A percentile compares a stretch with the other conserved stretches of the same genome.
These are phyloP conservation scores for Macadamia tetraphylla DNA, from an alignment of 164 flowering plant genomes.

Conservation along the genomic window DNA sequence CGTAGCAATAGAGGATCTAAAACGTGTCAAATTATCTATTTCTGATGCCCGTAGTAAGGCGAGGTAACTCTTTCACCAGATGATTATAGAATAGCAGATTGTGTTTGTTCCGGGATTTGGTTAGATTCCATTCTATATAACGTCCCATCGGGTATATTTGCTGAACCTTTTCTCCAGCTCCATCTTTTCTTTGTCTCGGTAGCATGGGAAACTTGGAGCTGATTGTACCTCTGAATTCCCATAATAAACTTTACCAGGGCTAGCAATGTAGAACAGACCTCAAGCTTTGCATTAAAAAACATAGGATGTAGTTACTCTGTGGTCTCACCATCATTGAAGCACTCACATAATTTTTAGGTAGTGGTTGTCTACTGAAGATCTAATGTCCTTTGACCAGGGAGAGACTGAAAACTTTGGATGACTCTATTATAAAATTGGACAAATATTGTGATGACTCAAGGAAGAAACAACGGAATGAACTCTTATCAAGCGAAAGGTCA, in stretches of 20 bases:
- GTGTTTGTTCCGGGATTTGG: neutral
- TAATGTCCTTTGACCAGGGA: constrained; percentile 39
- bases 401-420: constrained; percentile 50
- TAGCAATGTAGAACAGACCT: neutral
- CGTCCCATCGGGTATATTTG: neutral
- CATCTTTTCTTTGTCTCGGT: neutral
- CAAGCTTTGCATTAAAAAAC: neutral
- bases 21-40: constrained; percentile 46
- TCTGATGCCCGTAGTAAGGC: constrained; percentile 40
- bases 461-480: constrained; percentile 50
- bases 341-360: neutral
- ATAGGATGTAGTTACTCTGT: constrained; percentile 4
- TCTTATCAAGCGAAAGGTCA: constrained; percentile 40
- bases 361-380: constrained; percentile 18
- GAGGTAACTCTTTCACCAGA: constrained; percentile 23
- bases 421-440: constrained; percentile 48
- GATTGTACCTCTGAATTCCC: neutral
- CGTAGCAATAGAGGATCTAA: constrained; percentile 48
- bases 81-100: neutral
- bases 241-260: too few relatives aligned
- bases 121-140: neutral
- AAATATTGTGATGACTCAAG: constrained; percentile 45
- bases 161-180: too few relatives aligned
- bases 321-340: neutral
- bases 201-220: neutral